Evolutionary conservation across 257 asterid genomes (phyloP).

Genomic region (Galeopsis tetrahit): DNA sequence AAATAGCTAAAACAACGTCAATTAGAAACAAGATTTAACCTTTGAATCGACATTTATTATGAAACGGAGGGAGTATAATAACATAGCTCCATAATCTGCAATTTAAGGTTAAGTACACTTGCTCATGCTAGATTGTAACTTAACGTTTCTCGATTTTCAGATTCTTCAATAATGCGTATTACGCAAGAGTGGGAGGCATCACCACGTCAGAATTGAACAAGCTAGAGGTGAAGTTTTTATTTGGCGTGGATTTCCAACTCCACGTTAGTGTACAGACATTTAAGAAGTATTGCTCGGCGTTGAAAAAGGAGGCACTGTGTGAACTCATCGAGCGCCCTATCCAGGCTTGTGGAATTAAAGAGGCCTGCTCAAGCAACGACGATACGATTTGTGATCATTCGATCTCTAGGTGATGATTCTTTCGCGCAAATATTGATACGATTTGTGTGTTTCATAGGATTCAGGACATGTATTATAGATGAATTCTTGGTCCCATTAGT

Average conservation of each 20-base stretch:
- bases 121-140: slow-evolving; percentile 1
- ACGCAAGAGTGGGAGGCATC: slow-evolving; percentile 92
- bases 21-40: too few relatives aligned
- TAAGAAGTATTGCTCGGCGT: slow-evolving; percentile 60
- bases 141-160: slow-evolving; percentile 41
- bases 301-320: slow-evolving; percentile 56
- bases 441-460: neutral
- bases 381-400: slow-evolving; percentile 53
- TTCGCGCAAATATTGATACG: neutral
- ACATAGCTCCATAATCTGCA: neutral
- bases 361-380: slow-evolving; percentile 58
- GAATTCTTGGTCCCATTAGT: neutral
- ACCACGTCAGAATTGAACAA: slow-evolving; percentile 81
- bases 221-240: slow-evolving; percentile 80
- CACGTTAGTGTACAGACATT: slow-evolving; percentile 69
- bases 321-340: slow-evolving; percentile 60
- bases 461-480: neutral
- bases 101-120: neutral
- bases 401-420: slow-evolving; percentile 51
- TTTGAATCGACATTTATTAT: too few relatives aligned
- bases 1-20: too few relatives aligned
- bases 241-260: slow-evolving; percentile 70
- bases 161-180: slow-evolving; percentile 83
- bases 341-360: slow-evolving; percentile 51
- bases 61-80: too few relatives aligned